Evolutionary conservation across 345 rosid genomes (phyloP).

Genomic region (Citrus unshiu): DNA sequence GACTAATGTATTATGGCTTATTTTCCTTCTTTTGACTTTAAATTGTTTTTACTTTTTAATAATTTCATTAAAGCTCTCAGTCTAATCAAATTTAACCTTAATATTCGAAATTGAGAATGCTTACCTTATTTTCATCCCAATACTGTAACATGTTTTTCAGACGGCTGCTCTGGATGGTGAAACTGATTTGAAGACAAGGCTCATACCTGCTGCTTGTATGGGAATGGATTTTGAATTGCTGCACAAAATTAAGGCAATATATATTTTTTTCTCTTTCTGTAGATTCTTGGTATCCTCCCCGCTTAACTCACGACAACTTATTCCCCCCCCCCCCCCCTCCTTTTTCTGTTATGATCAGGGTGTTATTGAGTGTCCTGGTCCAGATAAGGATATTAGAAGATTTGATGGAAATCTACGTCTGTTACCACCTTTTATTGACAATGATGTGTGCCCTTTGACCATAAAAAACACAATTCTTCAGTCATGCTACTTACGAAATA

Average conservation of each 20-base stretch:
- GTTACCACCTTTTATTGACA: slow-evolving; percentile 96
- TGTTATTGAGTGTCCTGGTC: slow-evolving; percentile 92
- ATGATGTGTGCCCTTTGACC: slow-evolving; percentile 88
- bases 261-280: neutral
- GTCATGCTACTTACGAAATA: slow-evolving; percentile 93
- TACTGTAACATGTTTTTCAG: slow-evolving; percentile 42
- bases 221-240: slow-evolving; percentile 85
- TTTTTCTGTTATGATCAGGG: slow-evolving; percentile 47
- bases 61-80: neutral
- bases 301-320: neutral
- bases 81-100: neutral
- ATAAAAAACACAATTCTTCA: slow-evolving; percentile 94
- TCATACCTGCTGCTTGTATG: slow-evolving; percentile 81
- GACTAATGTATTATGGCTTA: too few relatives aligned
- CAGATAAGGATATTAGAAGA: slow-evolving; percentile 95
- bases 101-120: neutral
- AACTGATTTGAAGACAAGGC: slow-evolving; percentile 93
- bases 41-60: neutral
- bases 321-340: neutral
- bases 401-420: slow-evolving; percentile 95
- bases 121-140: slow-evolving; percentile 8
- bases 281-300: neutral
- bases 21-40: neutral
- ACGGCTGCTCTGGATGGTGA: slow-evolving; percentile 97
- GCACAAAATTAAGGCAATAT: slow-evolving; percentile 83